Evolutionary conservation across 176 grass and related monocot species (phyloP).

Genomic region (Lolium perenne): DNA sequence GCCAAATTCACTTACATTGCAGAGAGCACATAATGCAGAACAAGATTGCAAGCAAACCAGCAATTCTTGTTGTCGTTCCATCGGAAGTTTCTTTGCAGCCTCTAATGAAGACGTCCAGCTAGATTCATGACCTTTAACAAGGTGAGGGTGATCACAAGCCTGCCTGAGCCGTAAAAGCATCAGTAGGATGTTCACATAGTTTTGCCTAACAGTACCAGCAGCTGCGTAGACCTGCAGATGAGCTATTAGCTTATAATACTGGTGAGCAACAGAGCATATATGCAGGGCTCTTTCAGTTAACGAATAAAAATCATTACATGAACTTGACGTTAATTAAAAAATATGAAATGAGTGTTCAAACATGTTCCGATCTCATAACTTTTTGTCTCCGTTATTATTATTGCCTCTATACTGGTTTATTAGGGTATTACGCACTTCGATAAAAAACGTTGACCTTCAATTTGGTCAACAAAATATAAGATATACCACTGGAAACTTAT

Average conservation of each 20-base stretch:
- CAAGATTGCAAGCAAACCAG: conserved; percentile 82
- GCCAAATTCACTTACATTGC: conserved; percentile 70
- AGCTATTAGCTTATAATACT: conserved; percentile 1
- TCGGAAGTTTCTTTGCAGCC: conserved; percentile 71
- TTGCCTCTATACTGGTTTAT: too few species aligned
- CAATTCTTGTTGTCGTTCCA: conserved; percentile 72
- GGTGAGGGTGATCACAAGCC: conserved; percentile 87
- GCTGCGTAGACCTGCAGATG: conserved; percentile 86
- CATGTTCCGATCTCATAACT: background rate
- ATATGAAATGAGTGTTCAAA: conserved; percentile 13
- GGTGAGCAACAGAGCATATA: conserved; percentile 31
- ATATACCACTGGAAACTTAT: too few species aligned
- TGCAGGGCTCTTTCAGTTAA: conserved; percentile 4
- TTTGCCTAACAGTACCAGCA: conserved; percentile 97
- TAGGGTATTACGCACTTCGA: too few species aligned
- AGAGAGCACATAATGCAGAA: conserved; percentile 85
- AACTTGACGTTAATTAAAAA: conserved; percentile 7
- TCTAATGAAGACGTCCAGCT: conserved; percentile 77
- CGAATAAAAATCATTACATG: background rate
- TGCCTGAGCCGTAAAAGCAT: conserved; percentile 98
- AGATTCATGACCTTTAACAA: conserved; percentile 82
- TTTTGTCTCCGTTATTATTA: background rate
- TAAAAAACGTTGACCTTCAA: too few species aligned
- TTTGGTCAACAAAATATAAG: too few species aligned
- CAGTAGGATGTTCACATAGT: conserved; percentile 98